A percentile compares a stretch with the other conserved stretches of the same genome.
phyloP scores from a whole-genome alignment of 345 rosid genomes.

The Cardamine resedifolia region DNA sequence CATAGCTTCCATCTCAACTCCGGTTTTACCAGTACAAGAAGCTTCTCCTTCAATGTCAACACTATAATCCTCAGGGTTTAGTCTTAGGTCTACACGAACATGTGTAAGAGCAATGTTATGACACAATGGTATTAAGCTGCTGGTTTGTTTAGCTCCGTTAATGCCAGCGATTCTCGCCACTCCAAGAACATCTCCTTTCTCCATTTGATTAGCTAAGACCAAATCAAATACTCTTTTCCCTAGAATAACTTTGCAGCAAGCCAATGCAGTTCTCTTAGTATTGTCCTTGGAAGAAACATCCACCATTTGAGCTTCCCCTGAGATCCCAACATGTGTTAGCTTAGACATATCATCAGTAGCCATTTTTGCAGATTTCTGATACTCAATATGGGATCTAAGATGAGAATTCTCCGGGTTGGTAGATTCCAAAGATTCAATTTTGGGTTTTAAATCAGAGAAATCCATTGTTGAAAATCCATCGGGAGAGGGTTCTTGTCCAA shows the following conservation, averaged over 20 bases:
- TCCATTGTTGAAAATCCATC: conserved; percentile 42
- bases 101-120: conserved; percentile 75
- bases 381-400: background rate
- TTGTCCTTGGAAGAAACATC: conserved; percentile 77
- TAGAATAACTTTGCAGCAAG: conserved; percentile 72
- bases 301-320: conserved; percentile 92
- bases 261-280: conserved; percentile 68
- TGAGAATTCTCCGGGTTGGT: conserved; percentile 15
- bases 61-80: conserved; percentile 62
- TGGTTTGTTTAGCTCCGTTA: conserved; percentile 81
- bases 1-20: conserved; percentile 97
- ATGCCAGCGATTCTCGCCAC: conserved; percentile 94
- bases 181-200: conserved; percentile 91
- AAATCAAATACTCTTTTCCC: conserved; percentile 75
- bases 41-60: conserved; percentile 87
- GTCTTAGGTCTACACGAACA: conserved; percentile 62
- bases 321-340: conserved; percentile 60
- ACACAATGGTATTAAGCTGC: conserved; percentile 81
- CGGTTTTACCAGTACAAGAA: conserved; percentile 71
- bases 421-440: conserved; percentile 29
- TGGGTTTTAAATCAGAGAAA: conserved; percentile 33
- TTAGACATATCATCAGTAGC: conserved; percentile 30
- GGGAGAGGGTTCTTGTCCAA: conserved; percentile 69
- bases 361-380: background rate
- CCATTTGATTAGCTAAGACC: conserved; percentile 78